phyloP scores from a whole-genome alignment of 352 stramenopile genomes.

The Phytophthora nicotianae region DNA sequence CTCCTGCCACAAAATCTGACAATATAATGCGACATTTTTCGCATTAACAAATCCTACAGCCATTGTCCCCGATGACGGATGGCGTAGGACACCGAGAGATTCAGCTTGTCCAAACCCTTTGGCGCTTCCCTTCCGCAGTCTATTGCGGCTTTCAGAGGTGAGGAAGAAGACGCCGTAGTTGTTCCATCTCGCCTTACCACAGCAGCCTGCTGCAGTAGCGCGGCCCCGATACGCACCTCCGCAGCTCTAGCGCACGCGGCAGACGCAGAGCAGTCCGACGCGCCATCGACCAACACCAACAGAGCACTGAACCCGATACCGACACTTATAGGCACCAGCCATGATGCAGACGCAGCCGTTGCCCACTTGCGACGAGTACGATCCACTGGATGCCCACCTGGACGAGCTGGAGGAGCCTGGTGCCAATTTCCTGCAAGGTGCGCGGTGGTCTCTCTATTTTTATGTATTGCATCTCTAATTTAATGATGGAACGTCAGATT shows the following conservation, averaged over 20 bases:
- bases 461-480: constrained; percentile 20
- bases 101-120: constrained; percentile 43
- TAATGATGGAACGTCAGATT: constrained; percentile 38
- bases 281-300: constrained; percentile 1
- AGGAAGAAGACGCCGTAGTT: constrained; percentile 14
- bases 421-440: constrained; percentile 71
- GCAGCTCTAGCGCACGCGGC: constrained; percentile 5
- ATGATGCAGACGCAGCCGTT: constrained; percentile 64
- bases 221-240: not conserved
- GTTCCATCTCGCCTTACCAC: not conserved
- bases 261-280: constrained; percentile 7
- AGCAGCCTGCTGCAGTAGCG: constrained; percentile 2
- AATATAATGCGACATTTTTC: constrained; percentile 19
- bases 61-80: not conserved
- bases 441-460: constrained; percentile 1
- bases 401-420: constrained; percentile 76
- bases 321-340: constrained; percentile 3
- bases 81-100: constrained; percentile 32
- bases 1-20: constrained; percentile 12
- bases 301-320: constrained; percentile 1
- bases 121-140: constrained; percentile 14
- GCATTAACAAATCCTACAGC: not conserved
- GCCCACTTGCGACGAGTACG: constrained; percentile 65
- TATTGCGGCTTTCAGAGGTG: constrained; percentile 31
- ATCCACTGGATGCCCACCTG: constrained; percentile 72